Conservation (phyloP, 805 yeast species). For the Lipomyces anomalus region DNA sequence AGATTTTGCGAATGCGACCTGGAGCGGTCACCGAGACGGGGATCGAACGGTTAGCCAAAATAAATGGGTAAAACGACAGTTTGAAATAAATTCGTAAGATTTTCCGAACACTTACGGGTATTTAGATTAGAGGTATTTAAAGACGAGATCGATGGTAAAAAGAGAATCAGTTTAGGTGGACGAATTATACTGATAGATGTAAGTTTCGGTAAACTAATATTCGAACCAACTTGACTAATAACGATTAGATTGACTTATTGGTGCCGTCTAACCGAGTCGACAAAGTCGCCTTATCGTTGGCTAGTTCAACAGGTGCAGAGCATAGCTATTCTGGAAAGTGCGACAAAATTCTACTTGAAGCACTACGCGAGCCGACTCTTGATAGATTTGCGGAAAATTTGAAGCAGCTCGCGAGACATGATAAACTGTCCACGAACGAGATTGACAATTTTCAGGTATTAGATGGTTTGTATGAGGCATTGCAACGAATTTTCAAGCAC, state of each 20-base stretch:
- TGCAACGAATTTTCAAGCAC: constrained; percentile 18
- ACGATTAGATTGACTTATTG: constrained; percentile 23
- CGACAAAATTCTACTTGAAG: constrained; percentile 26
- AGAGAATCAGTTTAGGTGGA: constrained; percentile 36
- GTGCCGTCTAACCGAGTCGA: constrained; percentile 13
- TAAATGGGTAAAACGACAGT: constrained; percentile 28
- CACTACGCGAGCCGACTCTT: constrained; percentile 32
- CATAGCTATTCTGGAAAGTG: constrained; percentile 26
- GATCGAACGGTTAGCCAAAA: constrained; percentile 32
- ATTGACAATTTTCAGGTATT: constrained; percentile 35
- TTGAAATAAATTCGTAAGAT: not conserved
- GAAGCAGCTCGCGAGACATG: constrained; percentile 33
- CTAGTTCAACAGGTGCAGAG: constrained; percentile 10
- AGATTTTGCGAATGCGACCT: constrained; percentile 31
- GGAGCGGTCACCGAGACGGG: constrained; percentile 34
- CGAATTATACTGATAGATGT: constrained; percentile 36
- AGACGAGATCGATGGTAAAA: constrained; percentile 30
- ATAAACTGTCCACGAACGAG: constrained; percentile 32
- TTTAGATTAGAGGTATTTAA: constrained; percentile 36
- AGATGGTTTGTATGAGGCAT: constrained; percentile 31
- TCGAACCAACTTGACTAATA: constrained; percentile 10
- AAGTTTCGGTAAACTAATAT: constrained; percentile 1
- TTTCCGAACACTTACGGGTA: not conserved
- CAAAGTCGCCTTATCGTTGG: constrained; percentile 26
- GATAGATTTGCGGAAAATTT: constrained; percentile 32